These are phyloP conservation scores for Fusarium succisae DNA, from an alignment of 2,329 filamentous ascomycete genomes.

Conservation along the genomic window DNA sequence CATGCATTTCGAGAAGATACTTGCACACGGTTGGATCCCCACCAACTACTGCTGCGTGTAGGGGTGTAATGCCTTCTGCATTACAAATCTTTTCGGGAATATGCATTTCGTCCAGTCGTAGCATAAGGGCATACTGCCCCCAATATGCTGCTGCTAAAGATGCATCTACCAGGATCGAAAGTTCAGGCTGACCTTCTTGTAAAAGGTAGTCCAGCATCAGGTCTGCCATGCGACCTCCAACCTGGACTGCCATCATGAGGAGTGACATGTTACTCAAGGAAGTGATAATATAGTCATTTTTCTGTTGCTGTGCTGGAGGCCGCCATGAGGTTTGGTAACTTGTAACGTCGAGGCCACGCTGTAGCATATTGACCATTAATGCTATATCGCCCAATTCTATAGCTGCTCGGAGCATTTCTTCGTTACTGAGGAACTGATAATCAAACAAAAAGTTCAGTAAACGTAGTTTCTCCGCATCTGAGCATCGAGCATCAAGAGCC, in stretches of 20 bases:
- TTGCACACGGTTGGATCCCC: accelerated
- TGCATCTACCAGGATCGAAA: accelerated
- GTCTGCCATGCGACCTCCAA: accelerated
- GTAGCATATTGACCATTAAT: accelerated
- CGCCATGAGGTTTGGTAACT: background rate
- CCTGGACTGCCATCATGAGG: background rate
- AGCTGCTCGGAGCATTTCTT: background rate
- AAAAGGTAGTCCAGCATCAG: background rate
- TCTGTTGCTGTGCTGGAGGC: accelerated
- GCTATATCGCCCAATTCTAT: accelerated
- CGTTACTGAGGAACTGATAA: accelerated
- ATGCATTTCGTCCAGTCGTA: accelerated
- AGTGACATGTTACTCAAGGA: no score
- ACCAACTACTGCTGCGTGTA: accelerated
- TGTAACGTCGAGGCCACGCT: accelerated
- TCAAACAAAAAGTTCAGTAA: background rate
- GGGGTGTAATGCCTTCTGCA: accelerated
- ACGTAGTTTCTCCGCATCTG: accelerated
- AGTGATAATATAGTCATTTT: no score
- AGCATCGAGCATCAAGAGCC: accelerated
- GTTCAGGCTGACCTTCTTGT: accelerated
- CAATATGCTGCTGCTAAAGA: background rate
- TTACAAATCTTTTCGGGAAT: accelerated
- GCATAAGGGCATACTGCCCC: accelerated
- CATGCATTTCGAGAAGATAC: accelerated